phyloP scores from a whole-genome alignment of 495 filamentous ascomycete species.

The Aspergillus leporis region DNA sequence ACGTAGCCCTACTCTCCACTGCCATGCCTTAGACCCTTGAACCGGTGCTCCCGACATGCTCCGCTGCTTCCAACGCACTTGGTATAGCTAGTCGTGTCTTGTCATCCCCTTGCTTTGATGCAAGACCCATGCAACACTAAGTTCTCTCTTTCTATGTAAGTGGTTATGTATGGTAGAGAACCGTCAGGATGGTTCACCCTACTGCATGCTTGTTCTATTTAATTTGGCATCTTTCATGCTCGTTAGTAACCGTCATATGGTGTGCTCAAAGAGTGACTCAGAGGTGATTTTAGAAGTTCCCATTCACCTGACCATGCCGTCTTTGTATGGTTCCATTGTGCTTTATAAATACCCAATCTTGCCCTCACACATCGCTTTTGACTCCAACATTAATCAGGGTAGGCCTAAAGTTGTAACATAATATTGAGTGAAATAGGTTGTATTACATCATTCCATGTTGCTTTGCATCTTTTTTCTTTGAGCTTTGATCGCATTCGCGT shows the following conservation, averaged over 20 bases:
- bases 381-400: neutral
- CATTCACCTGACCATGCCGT: neutral
- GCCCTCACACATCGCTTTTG: neutral
- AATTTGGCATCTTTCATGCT: neutral
- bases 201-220: no score
- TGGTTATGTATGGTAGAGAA: no score
- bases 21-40: neutral
- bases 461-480: neutral
- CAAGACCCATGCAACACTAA: neutral
- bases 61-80: neutral
- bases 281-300: neutral
- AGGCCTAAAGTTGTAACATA: neutral
- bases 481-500: neutral
- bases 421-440: neutral
- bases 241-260: neutral
- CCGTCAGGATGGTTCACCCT: no score
- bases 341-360: neutral
- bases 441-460: neutral
- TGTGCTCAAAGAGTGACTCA: neutral
- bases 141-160: neutral
- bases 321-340: neutral
- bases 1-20: neutral
- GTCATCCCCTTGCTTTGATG: neutral
- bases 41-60: neutral
- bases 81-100: neutral